A percentile compares a stretch with the other conserved stretches of the same genome.
These are phyloP conservation scores for Takashimella koratensis DNA, from an alignment of 1,284 basidiomycete genomes.

Conservation along the genomic window DNA sequence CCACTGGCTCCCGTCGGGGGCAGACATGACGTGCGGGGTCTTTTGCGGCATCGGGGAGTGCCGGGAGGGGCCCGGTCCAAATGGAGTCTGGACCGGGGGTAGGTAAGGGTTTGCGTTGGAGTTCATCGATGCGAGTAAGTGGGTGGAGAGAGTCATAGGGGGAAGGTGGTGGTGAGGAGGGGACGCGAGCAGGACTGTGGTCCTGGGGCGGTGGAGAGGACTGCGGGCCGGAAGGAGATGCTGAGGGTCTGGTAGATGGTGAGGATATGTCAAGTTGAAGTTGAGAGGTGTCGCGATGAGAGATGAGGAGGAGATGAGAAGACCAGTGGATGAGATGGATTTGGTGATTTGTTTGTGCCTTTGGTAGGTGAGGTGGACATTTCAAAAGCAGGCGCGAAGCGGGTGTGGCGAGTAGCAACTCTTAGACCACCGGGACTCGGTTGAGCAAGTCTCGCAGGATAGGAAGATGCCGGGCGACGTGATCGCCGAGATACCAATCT, in stretches of 20 bases:
- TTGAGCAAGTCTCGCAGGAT: too few species aligned
- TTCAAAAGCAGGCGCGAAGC: too few species aligned
- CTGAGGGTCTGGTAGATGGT: neutral
- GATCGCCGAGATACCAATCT: too few species aligned
- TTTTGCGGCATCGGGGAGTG: constrained; percentile 11
- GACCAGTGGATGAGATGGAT: too few species aligned
- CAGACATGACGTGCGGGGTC: constrained; percentile 8
- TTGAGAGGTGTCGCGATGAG: neutral
- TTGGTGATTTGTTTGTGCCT: neutral
- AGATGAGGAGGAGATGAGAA: neutral
- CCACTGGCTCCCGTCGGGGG: neutral
- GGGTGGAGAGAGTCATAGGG: constrained; percentile 33
- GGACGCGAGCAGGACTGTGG: too few species aligned
- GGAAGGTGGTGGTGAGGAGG: neutral
- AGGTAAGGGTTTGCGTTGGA: constrained; percentile 10
- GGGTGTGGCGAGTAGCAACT: too few species aligned
- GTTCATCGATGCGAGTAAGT: constrained; percentile 34
- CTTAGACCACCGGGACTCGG: too few species aligned
- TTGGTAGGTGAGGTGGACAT: too few species aligned
- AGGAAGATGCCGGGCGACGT: neutral
- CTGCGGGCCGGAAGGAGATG: neutral
- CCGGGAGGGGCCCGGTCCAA: neutral
- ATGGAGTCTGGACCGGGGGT: constrained; percentile 6
- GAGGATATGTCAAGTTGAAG: neutral
- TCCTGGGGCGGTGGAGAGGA: neutral